These are phyloP conservation scores for Naematelia aurantialba DNA, from an alignment of 768 basidiomycete genomes.

Conservation along the genomic window DNA sequence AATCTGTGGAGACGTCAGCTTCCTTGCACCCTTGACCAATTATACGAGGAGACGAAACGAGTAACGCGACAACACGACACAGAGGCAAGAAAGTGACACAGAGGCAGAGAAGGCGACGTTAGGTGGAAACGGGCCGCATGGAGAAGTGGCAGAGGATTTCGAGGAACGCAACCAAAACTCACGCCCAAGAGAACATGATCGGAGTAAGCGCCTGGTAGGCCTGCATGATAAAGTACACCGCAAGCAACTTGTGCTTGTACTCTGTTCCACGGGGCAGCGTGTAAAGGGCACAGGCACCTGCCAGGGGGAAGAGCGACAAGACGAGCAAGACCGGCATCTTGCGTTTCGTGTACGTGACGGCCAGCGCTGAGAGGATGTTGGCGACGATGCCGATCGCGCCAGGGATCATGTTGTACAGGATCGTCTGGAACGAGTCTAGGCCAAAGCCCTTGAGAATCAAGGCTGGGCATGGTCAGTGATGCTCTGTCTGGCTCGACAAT, in stretches of 20 bases:
- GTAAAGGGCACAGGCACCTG: conserved; percentile 22
- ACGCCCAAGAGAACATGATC: conserved; percentile 22
- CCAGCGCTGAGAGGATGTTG: conserved; percentile 49
- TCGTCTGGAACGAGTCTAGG: conserved; percentile 50
- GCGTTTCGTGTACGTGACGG: conserved; percentile 32
- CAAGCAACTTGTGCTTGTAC: conserved; percentile 16
- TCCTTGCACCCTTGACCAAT: too few relatives aligned
- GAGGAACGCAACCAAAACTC: too few relatives aligned
- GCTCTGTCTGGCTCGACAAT: too few relatives aligned
- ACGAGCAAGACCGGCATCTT: conserved; percentile 17
- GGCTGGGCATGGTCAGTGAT: too few relatives aligned
- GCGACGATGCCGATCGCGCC: conserved; percentile 52
- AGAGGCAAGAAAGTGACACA: not conserved
- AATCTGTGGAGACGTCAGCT: not conserved
- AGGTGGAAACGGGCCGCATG: too few relatives aligned
- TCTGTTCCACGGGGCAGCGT: conserved; percentile 14
- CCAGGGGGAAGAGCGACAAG: conserved; percentile 18
- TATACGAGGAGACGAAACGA: too few relatives aligned
- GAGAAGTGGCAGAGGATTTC: too few relatives aligned
- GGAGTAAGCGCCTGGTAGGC: conserved; percentile 18
- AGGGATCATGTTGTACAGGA: conserved; percentile 57
- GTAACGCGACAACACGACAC: not conserved
- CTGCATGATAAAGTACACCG: conserved; percentile 27
- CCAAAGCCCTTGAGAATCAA: conserved; percentile 55
- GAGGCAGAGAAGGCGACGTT: too few relatives aligned